Evolutionary conservation across 1,284 basidiomycete species (phyloP), one percentile per base, ranked within the genome.

Genomic region (Papiliotrema terrestris): DNA sequence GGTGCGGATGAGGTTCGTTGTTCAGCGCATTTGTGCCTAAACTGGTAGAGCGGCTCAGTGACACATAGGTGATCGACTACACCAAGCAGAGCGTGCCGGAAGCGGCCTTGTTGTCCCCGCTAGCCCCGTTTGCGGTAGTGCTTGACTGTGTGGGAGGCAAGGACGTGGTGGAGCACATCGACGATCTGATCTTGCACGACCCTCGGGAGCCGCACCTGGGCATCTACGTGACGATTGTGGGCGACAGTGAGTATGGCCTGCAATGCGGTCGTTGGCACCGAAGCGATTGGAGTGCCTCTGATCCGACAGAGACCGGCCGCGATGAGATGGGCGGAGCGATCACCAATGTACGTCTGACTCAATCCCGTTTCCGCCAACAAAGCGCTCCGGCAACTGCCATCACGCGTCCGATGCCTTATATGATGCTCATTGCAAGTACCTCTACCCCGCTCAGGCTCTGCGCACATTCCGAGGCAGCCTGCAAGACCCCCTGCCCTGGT

Each of bases 31-130:
- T 22, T 17, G 32, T 45, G 39, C 9, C 32, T 26, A 15, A 3
- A 20, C n/a, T 25, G 41, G 22, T 39, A 38, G 15, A 35, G 9
- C 13, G n/a, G n/a, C 44, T 9, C 3, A 8, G 23, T 26, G 20
- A 38, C 23, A 43, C 20, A 2, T 48, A 81, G 77, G 81, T 83
- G 49, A 76, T 86, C 42, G 84, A 86, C 66, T 87, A 88, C 57
- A 82, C 80, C 1, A 73, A 76, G 15, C 72, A 71, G n/a, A 75
- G 81, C 8, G 66, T 85, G 1, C 71, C 76, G 22, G 67, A 79
- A 55, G 74, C 79, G 41, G 74, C 85, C 6, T 51, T 62, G 3
- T 63, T 71, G 13, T 67, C 66, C 3, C 63, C 65, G 1, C 52
- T 67, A 17, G 65, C 61, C 8, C 72, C 73, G 0, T 79, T 70